A percentile compares a stretch with the other conserved stretches of the same genome.
Evolutionary conservation across 2,329 filamentous ascomycete genomes (phyloP).

Genomic region (Botrytis deweyae): DNA sequence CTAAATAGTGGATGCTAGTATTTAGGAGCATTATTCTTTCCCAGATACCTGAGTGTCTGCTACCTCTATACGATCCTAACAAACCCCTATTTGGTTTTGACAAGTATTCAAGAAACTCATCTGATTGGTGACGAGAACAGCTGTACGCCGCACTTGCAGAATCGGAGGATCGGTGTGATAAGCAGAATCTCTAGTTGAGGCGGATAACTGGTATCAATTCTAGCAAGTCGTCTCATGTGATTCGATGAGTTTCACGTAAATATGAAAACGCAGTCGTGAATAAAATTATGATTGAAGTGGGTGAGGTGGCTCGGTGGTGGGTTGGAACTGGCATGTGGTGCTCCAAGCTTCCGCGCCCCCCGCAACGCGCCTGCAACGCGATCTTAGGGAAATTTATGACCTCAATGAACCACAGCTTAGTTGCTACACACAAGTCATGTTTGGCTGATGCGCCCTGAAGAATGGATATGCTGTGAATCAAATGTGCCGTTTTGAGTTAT

Average conservation of each 20-base stretch:
- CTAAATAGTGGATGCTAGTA: too few relatives aligned
- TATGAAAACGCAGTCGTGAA: neutral
- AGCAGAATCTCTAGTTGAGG: neutral
- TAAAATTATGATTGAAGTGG: neutral
- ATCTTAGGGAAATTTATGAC: constrained; percentile 8
- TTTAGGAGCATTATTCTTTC: too few relatives aligned
- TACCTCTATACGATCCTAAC: neutral
- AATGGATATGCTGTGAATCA: constrained; percentile 22
- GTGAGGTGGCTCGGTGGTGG: neutral
- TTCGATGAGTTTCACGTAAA: neutral
- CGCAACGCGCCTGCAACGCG: constrained; percentile 13
- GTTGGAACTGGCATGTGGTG: neutral
- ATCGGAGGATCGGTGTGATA: neutral
- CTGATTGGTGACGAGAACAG: neutral
- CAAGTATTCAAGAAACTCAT: neutral
- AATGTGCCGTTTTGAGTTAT: constrained; percentile 40
- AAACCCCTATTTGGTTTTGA: neutral
- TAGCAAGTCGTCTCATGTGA: neutral
- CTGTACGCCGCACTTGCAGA: neutral
- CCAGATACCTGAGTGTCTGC: neutral
- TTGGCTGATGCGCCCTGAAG: neutral
- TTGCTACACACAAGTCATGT: neutral
- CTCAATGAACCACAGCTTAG: neutral
- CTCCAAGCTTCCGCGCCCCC: neutral
- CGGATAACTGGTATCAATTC: neutral